These are phyloP conservation scores for Pichia sp. DNA, from an alignment of 1,139 yeast genomes.

Conservation along the genomic window DNA sequence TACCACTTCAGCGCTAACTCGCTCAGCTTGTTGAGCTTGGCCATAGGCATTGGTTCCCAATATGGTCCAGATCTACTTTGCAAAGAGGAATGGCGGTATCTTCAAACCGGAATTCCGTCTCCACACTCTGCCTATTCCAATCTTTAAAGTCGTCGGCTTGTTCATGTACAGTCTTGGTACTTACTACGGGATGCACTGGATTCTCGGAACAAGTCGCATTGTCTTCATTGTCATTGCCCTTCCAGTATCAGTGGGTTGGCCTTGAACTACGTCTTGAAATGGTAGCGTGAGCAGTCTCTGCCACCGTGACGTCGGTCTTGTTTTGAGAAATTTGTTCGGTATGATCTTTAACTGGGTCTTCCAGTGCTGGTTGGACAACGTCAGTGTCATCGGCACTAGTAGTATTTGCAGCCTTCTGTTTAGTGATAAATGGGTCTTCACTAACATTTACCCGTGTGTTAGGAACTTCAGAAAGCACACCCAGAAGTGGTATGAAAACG, in stretches of 20 bases:
- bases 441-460: conserved; percentile 5
- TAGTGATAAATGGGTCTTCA: conserved; percentile 34
- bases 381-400: conserved; percentile 31
- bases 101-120: conserved; percentile 39
- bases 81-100: conserved; percentile 46
- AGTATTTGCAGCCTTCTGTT: conserved; percentile 45
- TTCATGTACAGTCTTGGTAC: conserved; percentile 73
- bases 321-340: too few species aligned
- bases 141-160: conserved; percentile 51
- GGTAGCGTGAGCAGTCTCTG: too few species aligned
- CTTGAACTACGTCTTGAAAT: conserved; percentile 7
- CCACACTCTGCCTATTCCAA: conserved; percentile 35
- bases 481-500: conserved; percentile 2
- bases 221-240: conserved; percentile 43
- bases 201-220: conserved; percentile 43
- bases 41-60: conserved; percentile 70
- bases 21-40: conserved; percentile 72
- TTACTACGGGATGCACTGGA: conserved; percentile 38
- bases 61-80: conserved; percentile 61
- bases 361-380: too few species aligned
- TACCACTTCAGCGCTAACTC: conserved; percentile 66
- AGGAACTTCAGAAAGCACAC: conserved; percentile 9
- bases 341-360: too few species aligned
- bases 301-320: too few species aligned
- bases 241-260: conserved; percentile 44